Percentiles rank a stretch among this genome's conserved stretches.
Evolutionary conservation across 345 rosid species (phyloP).

Genomic region (Zanthoxylum bungeanum): DNA sequence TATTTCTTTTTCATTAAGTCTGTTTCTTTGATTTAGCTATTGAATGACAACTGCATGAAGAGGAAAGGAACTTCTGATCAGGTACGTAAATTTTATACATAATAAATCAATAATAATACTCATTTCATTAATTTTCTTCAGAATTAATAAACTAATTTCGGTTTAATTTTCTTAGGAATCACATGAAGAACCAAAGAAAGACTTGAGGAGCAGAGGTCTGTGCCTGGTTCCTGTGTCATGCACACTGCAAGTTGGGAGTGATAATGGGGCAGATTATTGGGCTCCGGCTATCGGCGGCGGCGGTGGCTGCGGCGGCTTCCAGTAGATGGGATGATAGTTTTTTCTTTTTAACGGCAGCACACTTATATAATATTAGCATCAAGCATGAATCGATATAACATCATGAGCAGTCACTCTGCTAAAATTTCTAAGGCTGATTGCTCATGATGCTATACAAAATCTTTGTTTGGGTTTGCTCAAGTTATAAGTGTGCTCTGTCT

Average conservation of each 20-base stretch:
- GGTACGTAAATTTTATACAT: slow-evolving; percentile 15
- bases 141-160: not conserved
- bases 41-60: slow-evolving; percentile 63
- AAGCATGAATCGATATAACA: slow-evolving; percentile 58
- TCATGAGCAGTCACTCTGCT: slow-evolving; percentile 98
- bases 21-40: slow-evolving; percentile 41
- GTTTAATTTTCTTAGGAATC: slow-evolving; percentile 26
- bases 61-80: slow-evolving; percentile 49
- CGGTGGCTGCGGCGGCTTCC: slow-evolving; percentile 60
- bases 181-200: slow-evolving; percentile 50
- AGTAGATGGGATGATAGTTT: slow-evolving; percentile 15
- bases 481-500: slow-evolving; percentile 1
- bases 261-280: slow-evolving; percentile 94
- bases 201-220: slow-evolving; percentile 89
- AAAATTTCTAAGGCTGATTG: slow-evolving; percentile 85
- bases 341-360: slow-evolving; percentile 11
- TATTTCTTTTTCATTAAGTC: slow-evolving; percentile 2
- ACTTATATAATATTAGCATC: slow-evolving; percentile 5
- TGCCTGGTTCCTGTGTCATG: slow-evolving; percentile 93
- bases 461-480: not conserved
- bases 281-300: slow-evolving; percentile 66
- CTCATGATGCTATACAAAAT: slow-evolving; percentile 95
- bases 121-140: not conserved
- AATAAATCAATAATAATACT: not conserved
- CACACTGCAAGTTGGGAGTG: slow-evolving; percentile 82